A percentile compares a stretch with the other conserved stretches of the same genome.
These are phyloP conservation scores for Penicillium psychrofluorescens DNA, from an alignment of 495 filamentous ascomycete genomes.

Conservation along the genomic window DNA sequence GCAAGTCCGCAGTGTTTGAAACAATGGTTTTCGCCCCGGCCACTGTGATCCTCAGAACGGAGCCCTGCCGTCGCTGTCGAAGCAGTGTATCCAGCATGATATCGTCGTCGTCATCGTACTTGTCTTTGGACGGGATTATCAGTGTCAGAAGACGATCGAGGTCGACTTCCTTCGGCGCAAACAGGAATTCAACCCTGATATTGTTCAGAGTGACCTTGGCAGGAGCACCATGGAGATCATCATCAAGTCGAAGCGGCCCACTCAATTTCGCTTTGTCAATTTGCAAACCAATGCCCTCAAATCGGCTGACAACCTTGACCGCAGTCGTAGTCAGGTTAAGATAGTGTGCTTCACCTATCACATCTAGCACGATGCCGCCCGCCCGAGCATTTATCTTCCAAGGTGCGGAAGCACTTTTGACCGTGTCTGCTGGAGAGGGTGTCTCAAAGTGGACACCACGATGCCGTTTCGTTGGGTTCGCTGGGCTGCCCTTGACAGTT, in stretches of 20 bases:
- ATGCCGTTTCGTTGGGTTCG: slow-evolving; percentile 22
- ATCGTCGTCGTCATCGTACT: slow-evolving; percentile 87
- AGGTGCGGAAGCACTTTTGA: slow-evolving; percentile 21
- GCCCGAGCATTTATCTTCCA: slow-evolving; percentile 70
- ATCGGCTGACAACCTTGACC: slow-evolving; percentile 68
- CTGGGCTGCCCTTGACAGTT: slow-evolving; percentile 38
- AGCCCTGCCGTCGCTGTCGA: slow-evolving; percentile 81
- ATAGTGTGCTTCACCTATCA: slow-evolving; percentile 69
- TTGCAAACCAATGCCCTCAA: slow-evolving; percentile 58
- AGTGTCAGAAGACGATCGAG: slow-evolving; percentile 75
- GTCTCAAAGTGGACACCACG: slow-evolving; percentile 71
- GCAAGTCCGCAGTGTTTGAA: slow-evolving; percentile 50
- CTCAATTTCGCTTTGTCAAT: slow-evolving; percentile 67
- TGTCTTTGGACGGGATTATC: slow-evolving; percentile 85
- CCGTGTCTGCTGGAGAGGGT: slow-evolving; percentile 10
- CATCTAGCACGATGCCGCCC: slow-evolving; percentile 63
- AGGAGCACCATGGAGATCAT: slow-evolving; percentile 37
- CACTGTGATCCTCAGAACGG: slow-evolving; percentile 67
- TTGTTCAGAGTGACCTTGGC: slow-evolving; percentile 50
- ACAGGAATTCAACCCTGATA: slow-evolving; percentile 67
- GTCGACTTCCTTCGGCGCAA: slow-evolving; percentile 68
- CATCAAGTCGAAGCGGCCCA: slow-evolving; percentile 54
- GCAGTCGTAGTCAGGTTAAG: slow-evolving; percentile 70
- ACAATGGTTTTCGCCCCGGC: slow-evolving; percentile 52
- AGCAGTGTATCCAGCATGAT: slow-evolving; percentile 90